Conservation (phyloP, 306 rosid species). For the Cajanus cajan region DNA sequence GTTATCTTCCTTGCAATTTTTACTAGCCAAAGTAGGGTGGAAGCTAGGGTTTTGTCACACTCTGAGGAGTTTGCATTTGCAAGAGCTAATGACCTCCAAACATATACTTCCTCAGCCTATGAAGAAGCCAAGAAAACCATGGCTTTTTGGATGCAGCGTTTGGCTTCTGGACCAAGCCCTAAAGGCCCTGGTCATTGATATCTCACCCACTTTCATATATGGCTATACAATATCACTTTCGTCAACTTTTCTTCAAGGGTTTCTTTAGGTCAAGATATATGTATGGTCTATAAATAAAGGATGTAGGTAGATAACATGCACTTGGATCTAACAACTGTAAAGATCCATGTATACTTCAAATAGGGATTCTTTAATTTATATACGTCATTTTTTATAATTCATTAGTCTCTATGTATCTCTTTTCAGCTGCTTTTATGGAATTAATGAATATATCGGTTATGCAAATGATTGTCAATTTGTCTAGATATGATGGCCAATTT, state of each 20-base stretch:
- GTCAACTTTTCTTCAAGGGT: background rate
- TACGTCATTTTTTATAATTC: background rate
- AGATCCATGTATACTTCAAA: conserved; percentile 17
- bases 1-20: conserved; percentile 25
- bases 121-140: conserved; percentile 35
- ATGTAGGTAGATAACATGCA: background rate
- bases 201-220: background rate
- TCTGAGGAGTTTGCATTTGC: conserved; percentile 36
- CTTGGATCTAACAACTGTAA: background rate
- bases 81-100: conserved; percentile 24
- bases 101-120: conserved; percentile 22
- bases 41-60: conserved; percentile 32
- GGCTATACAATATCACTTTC: background rate
- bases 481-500: background rate
- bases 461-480: background rate
- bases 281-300: background rate
- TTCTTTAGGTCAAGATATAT: background rate
- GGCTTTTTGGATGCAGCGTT: conserved; percentile 47
- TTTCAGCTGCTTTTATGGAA: background rate
- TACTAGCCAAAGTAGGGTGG: conserved; percentile 25
- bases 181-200: conserved; percentile 53
- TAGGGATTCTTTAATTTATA: conserved; percentile 8
- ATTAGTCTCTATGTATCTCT: background rate
- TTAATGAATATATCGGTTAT: background rate
- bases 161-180: conserved; percentile 63